Percentiles rank a stretch among this genome's conserved stretches.
phyloP scores from a whole-genome alignment of 352 stramenopile genomes.

The Saprolegnia diclina region DNA sequence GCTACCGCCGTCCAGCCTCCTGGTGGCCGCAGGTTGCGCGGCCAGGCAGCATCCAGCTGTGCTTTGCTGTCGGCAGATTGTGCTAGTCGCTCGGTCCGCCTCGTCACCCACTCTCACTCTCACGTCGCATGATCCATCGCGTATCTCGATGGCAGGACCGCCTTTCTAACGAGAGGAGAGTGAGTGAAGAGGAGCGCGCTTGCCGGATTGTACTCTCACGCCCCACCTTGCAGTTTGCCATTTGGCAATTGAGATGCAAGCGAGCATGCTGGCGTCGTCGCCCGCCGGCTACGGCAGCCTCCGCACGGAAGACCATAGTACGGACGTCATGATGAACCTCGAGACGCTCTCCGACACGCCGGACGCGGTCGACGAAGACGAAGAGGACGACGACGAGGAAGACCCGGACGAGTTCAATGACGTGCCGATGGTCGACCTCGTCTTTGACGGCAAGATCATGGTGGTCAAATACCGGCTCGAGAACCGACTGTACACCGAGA shows the following conservation, averaged over 20 bases:
- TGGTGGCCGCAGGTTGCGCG: too few species aligned
- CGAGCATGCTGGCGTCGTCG: not conserved
- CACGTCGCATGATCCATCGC: not conserved
- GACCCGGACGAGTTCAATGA: not conserved
- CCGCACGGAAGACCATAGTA: not conserved
- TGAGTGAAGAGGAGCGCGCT: too few species aligned
- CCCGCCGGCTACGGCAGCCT: not conserved
- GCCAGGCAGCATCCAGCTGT: too few species aligned
- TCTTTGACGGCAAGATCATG: constrained; percentile 10
- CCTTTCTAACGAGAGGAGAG: too few species aligned
- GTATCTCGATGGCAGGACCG: too few species aligned
- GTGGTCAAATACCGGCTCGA: constrained; percentile 11
- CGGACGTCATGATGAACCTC: not conserved
- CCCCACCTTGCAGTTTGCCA: not conserved
- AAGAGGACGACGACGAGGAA: constrained; percentile 14
- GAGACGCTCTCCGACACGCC: constrained; percentile 1
- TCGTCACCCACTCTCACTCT: too few species aligned
- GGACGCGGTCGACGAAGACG: constrained; percentile 12
- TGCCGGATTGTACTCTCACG: not conserved
- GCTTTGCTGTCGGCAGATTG: not conserved
- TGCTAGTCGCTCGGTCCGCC: too few species aligned
- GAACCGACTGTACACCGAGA: not conserved
- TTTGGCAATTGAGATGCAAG: not conserved
- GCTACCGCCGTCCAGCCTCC: too few species aligned
- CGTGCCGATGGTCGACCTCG: not conserved